Percentiles rank a stretch among this genome's conserved stretches.
phyloP scores from a whole-genome alignment of 768 basidiomycete genomes.

The Leucosporidium scottii region DNA sequence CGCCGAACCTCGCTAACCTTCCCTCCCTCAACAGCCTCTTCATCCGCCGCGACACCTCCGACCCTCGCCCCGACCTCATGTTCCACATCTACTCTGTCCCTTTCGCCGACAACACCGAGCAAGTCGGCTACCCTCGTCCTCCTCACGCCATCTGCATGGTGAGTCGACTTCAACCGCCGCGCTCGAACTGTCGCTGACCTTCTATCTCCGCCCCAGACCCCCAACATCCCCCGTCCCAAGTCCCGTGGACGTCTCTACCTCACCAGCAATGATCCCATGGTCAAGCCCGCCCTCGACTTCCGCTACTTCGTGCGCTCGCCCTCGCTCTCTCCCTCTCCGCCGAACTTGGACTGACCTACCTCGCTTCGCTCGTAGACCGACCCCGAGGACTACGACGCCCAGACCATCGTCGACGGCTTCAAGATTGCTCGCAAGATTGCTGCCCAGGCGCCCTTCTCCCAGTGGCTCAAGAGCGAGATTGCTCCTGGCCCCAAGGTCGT shows the following conservation, averaged over 20 bases:
- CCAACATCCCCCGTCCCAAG: conserved; percentile 14
- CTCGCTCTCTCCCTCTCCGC: too few species aligned
- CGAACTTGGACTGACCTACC: background rate
- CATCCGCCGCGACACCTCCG: conserved; percentile 1
- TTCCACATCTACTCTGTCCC: conserved; percentile 7
- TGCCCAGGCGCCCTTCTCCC: conserved; percentile 1
- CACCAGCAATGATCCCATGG: conserved; percentile 11
- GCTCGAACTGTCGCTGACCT: background rate
- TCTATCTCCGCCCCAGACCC: background rate
- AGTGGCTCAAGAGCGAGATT: conserved; percentile 5
- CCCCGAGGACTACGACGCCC: conserved; percentile 8
- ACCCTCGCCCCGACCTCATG: conserved; percentile 12
- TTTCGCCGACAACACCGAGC: conserved; percentile 14
- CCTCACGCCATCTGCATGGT: conserved; percentile 12
- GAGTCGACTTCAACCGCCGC: background rate
- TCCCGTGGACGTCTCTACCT: conserved; percentile 18
- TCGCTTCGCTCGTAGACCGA: background rate
- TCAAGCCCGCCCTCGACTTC: conserved; percentile 19
- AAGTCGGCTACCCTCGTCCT: conserved; percentile 6
- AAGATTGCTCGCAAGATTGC: conserved; percentile 14
- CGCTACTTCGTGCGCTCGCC: conserved; percentile 8
- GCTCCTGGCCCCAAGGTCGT: background rate
- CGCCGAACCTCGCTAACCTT: too few species aligned
- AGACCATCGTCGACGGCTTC: conserved; percentile 10
- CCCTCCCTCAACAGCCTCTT: background rate